A percentile compares a stretch with the other conserved stretches of the same genome.
Conservation (phyloP, 495 filamentous ascomycete genomes). For the Copromyces sp. region DNA sequence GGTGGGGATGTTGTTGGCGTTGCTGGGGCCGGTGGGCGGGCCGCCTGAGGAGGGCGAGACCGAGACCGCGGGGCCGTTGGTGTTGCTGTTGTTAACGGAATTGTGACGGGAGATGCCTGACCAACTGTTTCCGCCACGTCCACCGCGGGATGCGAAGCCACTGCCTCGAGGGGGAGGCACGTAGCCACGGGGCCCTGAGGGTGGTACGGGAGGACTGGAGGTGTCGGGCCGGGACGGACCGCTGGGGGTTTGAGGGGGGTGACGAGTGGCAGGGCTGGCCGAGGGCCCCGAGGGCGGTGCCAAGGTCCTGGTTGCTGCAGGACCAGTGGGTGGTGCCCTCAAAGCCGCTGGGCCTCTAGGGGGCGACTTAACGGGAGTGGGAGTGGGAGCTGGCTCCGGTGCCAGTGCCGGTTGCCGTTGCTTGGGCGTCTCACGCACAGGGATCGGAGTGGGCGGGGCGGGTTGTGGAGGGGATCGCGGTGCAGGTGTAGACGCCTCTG, state of each 20-base stretch:
- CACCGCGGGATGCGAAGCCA: conserved; percentile 27
- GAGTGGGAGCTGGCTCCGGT: conserved; percentile 15
- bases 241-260: conserved; percentile 18
- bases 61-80: background rate
- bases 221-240: conserved; percentile 25
- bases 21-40: conserved; percentile 37
- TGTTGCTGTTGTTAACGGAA: background rate
- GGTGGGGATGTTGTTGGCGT: background rate
- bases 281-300: conserved; percentile 24
- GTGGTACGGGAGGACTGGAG: conserved; percentile 29
- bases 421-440: conserved; percentile 19
- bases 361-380: conserved; percentile 26
- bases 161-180: conserved; percentile 26
- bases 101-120: conserved; percentile 24
- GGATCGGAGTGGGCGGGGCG: conserved; percentile 15
- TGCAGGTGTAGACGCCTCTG: conserved; percentile 14
- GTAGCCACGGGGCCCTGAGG: conserved; percentile 38
- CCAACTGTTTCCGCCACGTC: conserved; percentile 27
- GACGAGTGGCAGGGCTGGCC: conserved; percentile 21
- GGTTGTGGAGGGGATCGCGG: conserved; percentile 5
- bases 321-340: conserved; percentile 36
- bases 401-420: conserved; percentile 4
- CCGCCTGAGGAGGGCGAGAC: conserved; percentile 11
- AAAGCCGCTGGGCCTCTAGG: conserved; percentile 39
- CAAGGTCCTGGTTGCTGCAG: conserved; percentile 29